These are phyloP conservation scores for Posidonia australis DNA, from an alignment of 106 monocot species.

Conservation along the genomic window DNA sequence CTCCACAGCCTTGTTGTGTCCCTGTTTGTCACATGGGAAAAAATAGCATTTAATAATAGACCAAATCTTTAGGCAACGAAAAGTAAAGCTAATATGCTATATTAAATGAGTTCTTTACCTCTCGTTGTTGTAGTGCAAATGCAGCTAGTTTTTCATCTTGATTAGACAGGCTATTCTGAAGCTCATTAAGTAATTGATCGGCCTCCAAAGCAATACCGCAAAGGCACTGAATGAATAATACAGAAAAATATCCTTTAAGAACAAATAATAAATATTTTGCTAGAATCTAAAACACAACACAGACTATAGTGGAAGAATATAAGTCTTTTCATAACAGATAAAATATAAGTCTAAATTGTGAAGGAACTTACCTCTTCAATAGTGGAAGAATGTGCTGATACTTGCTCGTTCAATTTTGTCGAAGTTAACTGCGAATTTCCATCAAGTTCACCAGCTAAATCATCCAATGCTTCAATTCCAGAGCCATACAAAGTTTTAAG, in stretches of 20 bases:
- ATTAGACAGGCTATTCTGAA: slow-evolving; percentile 33
- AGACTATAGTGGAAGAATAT: too few relatives aligned
- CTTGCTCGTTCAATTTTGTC: slow-evolving; percentile 47
- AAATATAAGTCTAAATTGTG: not conserved
- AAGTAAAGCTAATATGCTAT: not conserved
- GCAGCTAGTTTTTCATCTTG: slow-evolving; percentile 48
- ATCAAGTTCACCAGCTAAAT: slow-evolving; percentile 69
- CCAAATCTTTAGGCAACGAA: not conserved
- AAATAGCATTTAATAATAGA: not conserved
- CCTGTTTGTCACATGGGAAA: slow-evolving; percentile 23
- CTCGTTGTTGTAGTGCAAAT: slow-evolving; percentile 54
- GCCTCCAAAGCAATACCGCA: slow-evolving; percentile 43
- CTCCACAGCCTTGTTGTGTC: slow-evolving; percentile 40
- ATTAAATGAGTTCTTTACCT: slow-evolving; percentile 31
- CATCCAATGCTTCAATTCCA: slow-evolving; percentile 54
- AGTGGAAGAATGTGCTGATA: slow-evolving; percentile 33
- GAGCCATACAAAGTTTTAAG: slow-evolving; percentile 62
- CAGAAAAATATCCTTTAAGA: not conserved
- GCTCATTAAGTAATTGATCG: slow-evolving; percentile 46
- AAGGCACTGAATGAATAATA: slow-evolving; percentile 35
- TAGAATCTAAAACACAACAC: not conserved
- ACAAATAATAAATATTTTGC: not conserved
- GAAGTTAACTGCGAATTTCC: slow-evolving; percentile 63
- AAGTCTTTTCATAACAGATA: not conserved
- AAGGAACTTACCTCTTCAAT: slow-evolving; percentile 44